Evolutionary conservation across 768 basidiomycete species (phyloP).

Genomic region (Tylopilus sp.): DNA sequence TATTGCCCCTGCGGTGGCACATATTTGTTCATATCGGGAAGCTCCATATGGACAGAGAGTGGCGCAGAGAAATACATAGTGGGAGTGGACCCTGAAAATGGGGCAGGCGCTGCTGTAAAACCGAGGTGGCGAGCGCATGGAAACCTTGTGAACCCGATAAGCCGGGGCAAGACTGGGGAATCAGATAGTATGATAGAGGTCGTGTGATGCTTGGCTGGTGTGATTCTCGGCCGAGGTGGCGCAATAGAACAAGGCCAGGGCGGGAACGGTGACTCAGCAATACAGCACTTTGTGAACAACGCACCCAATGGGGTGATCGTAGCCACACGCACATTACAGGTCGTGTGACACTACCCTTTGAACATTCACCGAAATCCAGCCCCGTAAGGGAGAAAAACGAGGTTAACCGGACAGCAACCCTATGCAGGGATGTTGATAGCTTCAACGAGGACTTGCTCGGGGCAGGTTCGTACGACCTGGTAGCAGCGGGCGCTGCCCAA

Average conservation of each 20-base stretch:
- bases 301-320: background rate
- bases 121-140: background rate
- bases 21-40: constrained; percentile 1
- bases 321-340: constrained; percentile 1
- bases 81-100: background rate
- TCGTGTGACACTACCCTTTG: constrained; percentile 16
- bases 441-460: background rate
- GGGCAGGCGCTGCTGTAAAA: background rate
- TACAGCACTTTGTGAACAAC: background rate
- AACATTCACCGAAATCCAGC: background rate
- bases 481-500: background rate
- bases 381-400: background rate
- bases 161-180: background rate
- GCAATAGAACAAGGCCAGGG: background rate
- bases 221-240: background rate
- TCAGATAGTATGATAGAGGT: background rate
- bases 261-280: background rate
- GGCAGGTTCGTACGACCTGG: background rate
- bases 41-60: background rate
- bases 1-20: background rate
- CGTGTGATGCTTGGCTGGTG: background rate
- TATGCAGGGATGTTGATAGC: background rate
- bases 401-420: background rate
- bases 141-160: background rate
- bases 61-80: background rate